Percentiles rank a stretch among this genome's conserved stretches.
Conservation (phyloP, 2,329 filamentous ascomycete genomes). For the Cladosporium sphaerospermum region DNA sequence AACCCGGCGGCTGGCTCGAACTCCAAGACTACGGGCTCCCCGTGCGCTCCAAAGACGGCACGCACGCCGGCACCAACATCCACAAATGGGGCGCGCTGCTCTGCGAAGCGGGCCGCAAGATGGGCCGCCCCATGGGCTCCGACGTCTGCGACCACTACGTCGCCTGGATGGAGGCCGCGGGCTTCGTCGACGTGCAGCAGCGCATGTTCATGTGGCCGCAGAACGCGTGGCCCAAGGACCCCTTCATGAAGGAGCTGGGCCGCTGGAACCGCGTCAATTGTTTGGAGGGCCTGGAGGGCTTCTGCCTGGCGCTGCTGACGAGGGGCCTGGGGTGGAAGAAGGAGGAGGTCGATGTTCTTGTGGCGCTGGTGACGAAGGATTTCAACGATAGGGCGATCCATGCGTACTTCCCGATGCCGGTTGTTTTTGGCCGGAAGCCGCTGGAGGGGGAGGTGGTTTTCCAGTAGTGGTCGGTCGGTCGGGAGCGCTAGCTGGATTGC, state of each 20-base stretch:
- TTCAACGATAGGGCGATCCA: conserved; percentile 31
- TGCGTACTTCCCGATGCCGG: conserved; percentile 35
- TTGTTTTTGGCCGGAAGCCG: conserved; percentile 30
- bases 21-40: conserved; percentile 43
- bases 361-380: conserved; percentile 29
- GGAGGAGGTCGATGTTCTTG: conserved; percentile 40
- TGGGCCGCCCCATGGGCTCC: conserved; percentile 37
- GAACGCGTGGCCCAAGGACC: conserved; percentile 43
- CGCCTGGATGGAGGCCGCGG: conserved; percentile 34
- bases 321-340: conserved; percentile 37
- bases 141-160: conserved; percentile 35
- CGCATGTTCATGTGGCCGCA: conserved; percentile 37
- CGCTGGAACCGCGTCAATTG: conserved; percentile 39
- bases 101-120: conserved; percentile 32
- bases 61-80: conserved; percentile 28
- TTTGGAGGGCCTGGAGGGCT: conserved; percentile 37
- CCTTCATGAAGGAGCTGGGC: conserved; percentile 46
- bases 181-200: conserved; percentile 40
- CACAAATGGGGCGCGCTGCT: conserved; percentile 31
- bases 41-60: conserved; percentile 34
- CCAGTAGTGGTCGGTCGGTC: background rate
- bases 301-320: conserved; percentile 38
- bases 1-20: conserved; percentile 47
- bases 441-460: conserved; percentile 7
- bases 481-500: too few relatives aligned